Evolutionary conservation across 1,284 basidiomycete species (phyloP), one percentile per base, ranked within the genome.

Genomic region (Ustilago xerochloae): DNA sequence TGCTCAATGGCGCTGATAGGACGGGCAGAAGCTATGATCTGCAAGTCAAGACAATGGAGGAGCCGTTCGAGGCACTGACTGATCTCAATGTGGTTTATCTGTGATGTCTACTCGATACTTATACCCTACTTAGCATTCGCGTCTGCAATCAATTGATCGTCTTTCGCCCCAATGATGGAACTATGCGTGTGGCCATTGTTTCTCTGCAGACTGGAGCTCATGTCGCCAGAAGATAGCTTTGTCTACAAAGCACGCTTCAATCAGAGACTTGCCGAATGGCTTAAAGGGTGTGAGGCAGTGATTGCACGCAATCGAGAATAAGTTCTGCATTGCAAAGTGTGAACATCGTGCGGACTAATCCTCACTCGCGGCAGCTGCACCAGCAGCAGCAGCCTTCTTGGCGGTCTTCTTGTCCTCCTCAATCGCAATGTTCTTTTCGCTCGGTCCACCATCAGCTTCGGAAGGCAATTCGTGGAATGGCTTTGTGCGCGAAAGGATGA

Each of bases 341-440:
- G n/a, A n/a, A n/a, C n/a, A n/a, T n/a, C n/a, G n/a, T n/a, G n/a
- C n/a, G n/a, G 20, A n/a, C n/a, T 65, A 63, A 13, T 69, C 62
- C 1, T 74, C 65, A 10, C 22, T 43, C 47, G 57, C 29, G 20
- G 59, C 41, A 48, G 54, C 39, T 30, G 35, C 55, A 7, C 35
- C 47, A 22, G 56, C 52, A 22, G 33, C 71, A 24, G 58, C 70
- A 16, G 68, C 56, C 61, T 80, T 80, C 46, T 78, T 79, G 4
- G 71, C 58, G 2, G 33, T 28, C 65, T 81, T 82, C 55, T 78
- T 80, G 55, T 82, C 79, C 49, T 83, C 81, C 45, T 84, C 81
- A 35, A 84, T 78, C 41, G 67, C 75, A 30, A 84, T 62, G 54
- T 81, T 80, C 50, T 78, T 78, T 10, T 78, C 80, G 1, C 57